phyloP scores from a whole-genome alignment of 352 stramenopile species.

The Globisporangium abappressorium region DNA sequence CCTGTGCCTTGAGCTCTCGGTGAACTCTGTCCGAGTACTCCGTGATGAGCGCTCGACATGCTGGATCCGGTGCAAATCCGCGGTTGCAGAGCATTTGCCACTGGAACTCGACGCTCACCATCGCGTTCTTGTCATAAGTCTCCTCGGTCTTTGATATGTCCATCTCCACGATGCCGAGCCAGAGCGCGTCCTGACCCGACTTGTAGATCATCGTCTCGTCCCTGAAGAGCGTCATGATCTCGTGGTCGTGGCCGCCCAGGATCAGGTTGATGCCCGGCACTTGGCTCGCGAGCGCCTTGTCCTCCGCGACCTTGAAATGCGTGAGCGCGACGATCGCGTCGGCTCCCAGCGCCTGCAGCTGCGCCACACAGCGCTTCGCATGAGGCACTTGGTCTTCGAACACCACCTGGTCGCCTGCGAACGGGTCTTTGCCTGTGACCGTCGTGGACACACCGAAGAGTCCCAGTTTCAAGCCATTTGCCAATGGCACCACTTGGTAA shows the following conservation, averaged over 20 bases:
- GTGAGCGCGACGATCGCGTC: slow-evolving; percentile 80
- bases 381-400: slow-evolving; percentile 53
- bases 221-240: slow-evolving; percentile 60
- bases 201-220: slow-evolving; percentile 79
- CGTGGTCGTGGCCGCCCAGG: slow-evolving; percentile 89
- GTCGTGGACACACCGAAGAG: slow-evolving; percentile 63
- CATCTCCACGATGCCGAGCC: slow-evolving; percentile 72
- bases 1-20: slow-evolving; percentile 45
- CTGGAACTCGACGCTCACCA: slow-evolving; percentile 25
- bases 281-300: slow-evolving; percentile 53
- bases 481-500: slow-evolving; percentile 30
- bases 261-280: slow-evolving; percentile 75
- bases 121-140: not conserved
- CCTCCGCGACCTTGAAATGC: slow-evolving; percentile 64
- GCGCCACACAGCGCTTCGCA: slow-evolving; percentile 48
- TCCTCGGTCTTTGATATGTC: slow-evolving; percentile 29
- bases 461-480: slow-evolving; percentile 40
- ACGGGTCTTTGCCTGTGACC: slow-evolving; percentile 45
- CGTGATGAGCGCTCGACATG: slow-evolving; percentile 39
- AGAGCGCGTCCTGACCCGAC: slow-evolving; percentile 79
- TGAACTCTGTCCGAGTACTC: slow-evolving; percentile 41
- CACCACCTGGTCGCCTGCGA: slow-evolving; percentile 38
- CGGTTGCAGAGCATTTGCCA: slow-evolving; percentile 77
- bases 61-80: slow-evolving; percentile 44
- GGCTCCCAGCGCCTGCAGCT: slow-evolving; percentile 42